Conservation (phyloP, 495 filamentous ascomycete species). For the Penicillium salamii region DNA sequence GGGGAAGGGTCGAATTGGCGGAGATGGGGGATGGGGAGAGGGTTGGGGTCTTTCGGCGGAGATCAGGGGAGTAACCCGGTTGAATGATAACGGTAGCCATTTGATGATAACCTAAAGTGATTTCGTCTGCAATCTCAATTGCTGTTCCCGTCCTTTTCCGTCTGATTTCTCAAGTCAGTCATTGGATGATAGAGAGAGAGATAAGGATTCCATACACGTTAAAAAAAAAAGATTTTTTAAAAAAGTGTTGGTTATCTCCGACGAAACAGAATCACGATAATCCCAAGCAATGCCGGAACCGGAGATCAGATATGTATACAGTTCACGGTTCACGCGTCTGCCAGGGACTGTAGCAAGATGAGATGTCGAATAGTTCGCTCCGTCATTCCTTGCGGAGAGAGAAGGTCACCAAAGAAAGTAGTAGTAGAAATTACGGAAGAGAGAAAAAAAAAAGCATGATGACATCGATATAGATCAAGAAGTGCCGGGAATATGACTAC, state of each 20-base stretch:
- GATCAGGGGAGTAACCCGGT: conserved; percentile 32
- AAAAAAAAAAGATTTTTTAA: conserved; percentile 4
- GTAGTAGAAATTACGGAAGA: neutral
- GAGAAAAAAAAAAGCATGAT: conserved; percentile 10
- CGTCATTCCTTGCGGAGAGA: conserved; percentile 25
- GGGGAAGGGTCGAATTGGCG: conserved; percentile 25
- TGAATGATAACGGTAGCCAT: conserved; percentile 49
- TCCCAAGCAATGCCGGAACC: conserved; percentile 1
- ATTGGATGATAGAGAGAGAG: conserved; percentile 6
- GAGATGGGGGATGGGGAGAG: conserved; percentile 30
- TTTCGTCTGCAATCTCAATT: neutral
- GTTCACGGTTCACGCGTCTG: conserved; percentile 14
- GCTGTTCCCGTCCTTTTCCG: neutral
- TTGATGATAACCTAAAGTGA: neutral
- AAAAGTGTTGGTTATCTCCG: conserved; percentile 19
- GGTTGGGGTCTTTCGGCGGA: conserved; percentile 29
- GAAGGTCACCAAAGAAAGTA: neutral
- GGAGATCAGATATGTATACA: conserved; percentile 5
- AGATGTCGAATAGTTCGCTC: conserved; percentile 30
- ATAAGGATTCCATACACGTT: conserved; percentile 7
- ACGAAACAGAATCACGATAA: neutral
- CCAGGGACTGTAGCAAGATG: conserved; percentile 29
- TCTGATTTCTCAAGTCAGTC: conserved; percentile 3
- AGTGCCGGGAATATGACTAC: no score
- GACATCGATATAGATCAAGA: conserved; percentile 9